Percentiles rank a stretch among this genome's conserved stretches.
Conservation (phyloP, 2,329 filamentous ascomycete genomes). For the Clonostachys chloroleuca region DNA sequence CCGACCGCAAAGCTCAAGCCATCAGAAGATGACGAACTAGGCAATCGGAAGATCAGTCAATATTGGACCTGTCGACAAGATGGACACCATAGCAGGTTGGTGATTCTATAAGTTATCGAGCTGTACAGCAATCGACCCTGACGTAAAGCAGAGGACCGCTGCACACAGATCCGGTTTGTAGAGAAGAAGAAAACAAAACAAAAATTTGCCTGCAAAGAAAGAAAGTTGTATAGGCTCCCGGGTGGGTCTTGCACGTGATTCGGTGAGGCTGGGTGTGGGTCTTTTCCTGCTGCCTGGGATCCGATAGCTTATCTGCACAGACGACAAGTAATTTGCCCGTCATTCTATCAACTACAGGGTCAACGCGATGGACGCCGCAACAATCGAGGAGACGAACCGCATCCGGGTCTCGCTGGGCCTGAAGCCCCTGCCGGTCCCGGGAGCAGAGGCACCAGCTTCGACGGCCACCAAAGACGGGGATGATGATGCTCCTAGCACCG, state of each 20-base stretch:
- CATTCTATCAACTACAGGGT: not conserved
- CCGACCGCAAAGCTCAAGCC: constrained; percentile 60
- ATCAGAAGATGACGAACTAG: constrained; percentile 55
- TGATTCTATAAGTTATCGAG: constrained; percentile 84
- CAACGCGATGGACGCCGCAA: constrained; percentile 57
- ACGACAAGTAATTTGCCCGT: not conserved
- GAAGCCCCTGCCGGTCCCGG: constrained; percentile 82
- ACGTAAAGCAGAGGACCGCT: constrained; percentile 62
- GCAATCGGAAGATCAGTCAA: constrained; percentile 56
- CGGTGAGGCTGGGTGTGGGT: too few relatives aligned
- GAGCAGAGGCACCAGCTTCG: constrained; percentile 50
- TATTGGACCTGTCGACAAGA: constrained; percentile 97
- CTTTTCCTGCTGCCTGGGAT: not conserved
- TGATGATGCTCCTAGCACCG: constrained; percentile 73
- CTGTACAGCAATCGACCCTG: constrained; percentile 78
- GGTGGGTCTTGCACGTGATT: too few relatives aligned
- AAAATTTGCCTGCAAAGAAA: not conserved
- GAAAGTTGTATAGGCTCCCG: too few relatives aligned
- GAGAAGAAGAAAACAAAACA: constrained; percentile 24
- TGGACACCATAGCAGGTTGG: constrained; percentile 70
- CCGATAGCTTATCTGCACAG: not conserved
- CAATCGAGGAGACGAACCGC: constrained; percentile 91
- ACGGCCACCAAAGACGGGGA: constrained; percentile 46
- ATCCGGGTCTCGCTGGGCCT: constrained; percentile 85
- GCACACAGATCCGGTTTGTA: constrained; percentile 77